phyloP scores from a whole-genome alignment of 495 filamentous ascomycete genomes.

The Poronia punctata region DNA sequence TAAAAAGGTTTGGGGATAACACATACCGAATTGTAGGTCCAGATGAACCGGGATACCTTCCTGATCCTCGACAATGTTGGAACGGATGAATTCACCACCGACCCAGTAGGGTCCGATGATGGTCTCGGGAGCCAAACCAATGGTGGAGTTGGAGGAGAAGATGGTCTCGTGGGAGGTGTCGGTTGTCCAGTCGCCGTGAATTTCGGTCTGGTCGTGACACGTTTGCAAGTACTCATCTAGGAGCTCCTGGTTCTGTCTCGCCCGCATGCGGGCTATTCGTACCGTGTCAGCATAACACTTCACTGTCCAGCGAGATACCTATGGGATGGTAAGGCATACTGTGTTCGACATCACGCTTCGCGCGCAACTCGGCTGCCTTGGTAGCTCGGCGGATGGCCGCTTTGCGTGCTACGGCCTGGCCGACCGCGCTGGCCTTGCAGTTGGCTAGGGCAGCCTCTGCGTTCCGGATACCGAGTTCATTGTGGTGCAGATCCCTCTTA shows the following conservation, averaged over 20 bases:
- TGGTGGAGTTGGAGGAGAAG: conserved; percentile 26
- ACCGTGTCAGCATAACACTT: too few relatives aligned
- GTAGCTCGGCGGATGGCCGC: conserved; percentile 21
- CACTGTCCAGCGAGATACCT: too few relatives aligned
- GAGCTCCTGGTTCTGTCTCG: conserved; percentile 6
- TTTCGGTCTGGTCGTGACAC: conserved; percentile 9
- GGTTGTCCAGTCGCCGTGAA: conserved; percentile 21
- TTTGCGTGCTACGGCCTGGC: conserved; percentile 17
- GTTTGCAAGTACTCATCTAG: conserved; percentile 8
- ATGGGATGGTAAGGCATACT: conserved; percentile 21
- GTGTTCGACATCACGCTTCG: conserved; percentile 38
- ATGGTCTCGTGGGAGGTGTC: conserved; percentile 33
- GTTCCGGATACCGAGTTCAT: conserved; percentile 20
- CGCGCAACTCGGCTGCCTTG: conserved; percentile 32
- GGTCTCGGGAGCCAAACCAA: conserved; percentile 19
- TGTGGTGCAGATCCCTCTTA: conserved; percentile 22
- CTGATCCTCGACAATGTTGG: conserved; percentile 40
- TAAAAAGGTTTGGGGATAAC: too few relatives aligned
- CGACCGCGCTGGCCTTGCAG: conserved; percentile 17
- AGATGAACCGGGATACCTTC: conserved; percentile 45
- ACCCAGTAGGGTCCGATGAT: conserved; percentile 26
- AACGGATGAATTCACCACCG: conserved; percentile 30
- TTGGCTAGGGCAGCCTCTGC: conserved; percentile 25
- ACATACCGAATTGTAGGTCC: conserved; percentile 41
- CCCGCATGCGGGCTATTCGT: conserved; percentile 12